Evolutionary conservation across 164 flowering plant genomes (phyloP), one percentile per base, ranked within the genome.

Genomic region (Macadamia tetraphylla): DNA sequence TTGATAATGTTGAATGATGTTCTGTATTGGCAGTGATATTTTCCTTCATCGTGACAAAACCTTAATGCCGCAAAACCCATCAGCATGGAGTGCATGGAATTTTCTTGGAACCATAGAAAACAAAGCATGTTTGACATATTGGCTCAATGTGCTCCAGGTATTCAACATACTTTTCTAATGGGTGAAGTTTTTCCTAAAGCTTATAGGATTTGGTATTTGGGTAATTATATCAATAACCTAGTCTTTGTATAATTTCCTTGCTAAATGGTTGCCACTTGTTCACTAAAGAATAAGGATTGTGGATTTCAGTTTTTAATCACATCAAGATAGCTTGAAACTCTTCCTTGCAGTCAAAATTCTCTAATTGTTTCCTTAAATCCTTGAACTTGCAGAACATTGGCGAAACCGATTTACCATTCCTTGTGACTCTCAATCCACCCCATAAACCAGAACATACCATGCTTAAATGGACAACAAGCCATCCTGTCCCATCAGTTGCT

Each of bases 41-140:
- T 94, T 67, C 74, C 94, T 94, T 65, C 98, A 94, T 62, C 88
- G 79, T 71, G 98, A 94, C 80, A 82, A 79, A 81, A 84, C 12
- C 43, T 83, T 88, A 23, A 88, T 94, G 99, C 99, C 99, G 52
- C 78, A 65, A 79, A 94, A 87, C 78, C 81, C 85, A 80, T 80
- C 94, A 71, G 97, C 99, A 30, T 94, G 99, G 99, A 92, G 99
- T 74, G 84, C 99, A 7, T 90, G 97, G 99, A 94, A 94, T 79
- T 94, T 94, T 76, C 90, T 87, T n/a, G 97, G 95, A 73, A 81
- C 75, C 57, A 71, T 73, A 14, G 80, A 77, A 61, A 80, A 78
- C 58, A 92, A 85, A 87, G 84, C 90, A 3, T 90, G 92, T 66
- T 35, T 94, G 70, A 92, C 99, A 53, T 92, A 94, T 75, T 94